These are phyloP conservation scores for Exsudoporus frostii DNA, from an alignment of 768 basidiomycete genomes.

Conservation along the genomic window DNA sequence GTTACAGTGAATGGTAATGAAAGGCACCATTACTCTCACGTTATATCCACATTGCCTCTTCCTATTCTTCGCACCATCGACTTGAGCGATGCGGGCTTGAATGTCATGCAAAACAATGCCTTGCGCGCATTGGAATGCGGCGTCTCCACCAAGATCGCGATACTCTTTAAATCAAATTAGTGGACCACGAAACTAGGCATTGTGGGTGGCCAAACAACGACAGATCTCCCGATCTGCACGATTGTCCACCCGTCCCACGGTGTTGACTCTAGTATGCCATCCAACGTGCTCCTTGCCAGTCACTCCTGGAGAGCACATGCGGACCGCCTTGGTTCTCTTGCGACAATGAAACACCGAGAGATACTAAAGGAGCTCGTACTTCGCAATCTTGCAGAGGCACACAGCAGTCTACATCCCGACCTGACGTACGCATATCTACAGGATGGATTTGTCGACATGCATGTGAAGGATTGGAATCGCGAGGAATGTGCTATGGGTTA, in stretches of 20 bases:
- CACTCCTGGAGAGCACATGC: not conserved
- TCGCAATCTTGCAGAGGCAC: constrained; percentile 7
- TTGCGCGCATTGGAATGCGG: not conserved
- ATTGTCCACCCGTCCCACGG: constrained; percentile 10
- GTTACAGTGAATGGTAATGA: constrained; percentile 5
- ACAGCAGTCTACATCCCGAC: not conserved
- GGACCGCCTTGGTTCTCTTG: not conserved
- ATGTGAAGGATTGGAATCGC: constrained; percentile 34
- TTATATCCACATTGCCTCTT: constrained; percentile 9
- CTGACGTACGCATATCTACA: constrained; percentile 3
- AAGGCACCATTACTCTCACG: constrained; percentile 8
- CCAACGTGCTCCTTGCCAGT: constrained; percentile 8
- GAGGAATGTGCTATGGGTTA: constrained; percentile 36
- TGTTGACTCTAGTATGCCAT: constrained; percentile 5
- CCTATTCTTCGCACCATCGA: constrained; percentile 4
- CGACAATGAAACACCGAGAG: not conserved
- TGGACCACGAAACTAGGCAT: constrained; percentile 12
- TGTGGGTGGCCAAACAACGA: constrained; percentile 8
- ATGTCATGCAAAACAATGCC: constrained; percentile 5
- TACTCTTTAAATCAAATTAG: constrained; percentile 12
- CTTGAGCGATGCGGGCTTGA: constrained; percentile 3
- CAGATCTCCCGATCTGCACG: constrained; percentile 7
- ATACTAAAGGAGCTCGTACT: constrained; percentile 3
- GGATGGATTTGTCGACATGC: constrained; percentile 10
- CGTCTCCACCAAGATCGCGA: not conserved